phyloP scores from a whole-genome alignment of 768 basidiomycete genomes.

The Termitomyces sp. region DNA sequence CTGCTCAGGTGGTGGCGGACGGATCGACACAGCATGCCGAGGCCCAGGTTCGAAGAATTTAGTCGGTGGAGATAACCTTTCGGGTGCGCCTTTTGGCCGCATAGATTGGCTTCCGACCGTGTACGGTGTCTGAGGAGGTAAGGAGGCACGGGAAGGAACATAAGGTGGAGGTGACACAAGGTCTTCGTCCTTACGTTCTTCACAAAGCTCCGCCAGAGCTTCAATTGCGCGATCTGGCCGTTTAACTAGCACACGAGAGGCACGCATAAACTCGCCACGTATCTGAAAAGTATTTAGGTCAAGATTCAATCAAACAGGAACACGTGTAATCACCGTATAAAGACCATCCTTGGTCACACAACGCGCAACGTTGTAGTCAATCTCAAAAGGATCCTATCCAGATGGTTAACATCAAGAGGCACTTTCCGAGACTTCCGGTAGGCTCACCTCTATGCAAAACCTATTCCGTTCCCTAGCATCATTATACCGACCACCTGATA shows the following conservation, averaged over 20 bases:
- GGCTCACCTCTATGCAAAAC: constrained; percentile 87
- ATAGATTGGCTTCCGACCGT: constrained; percentile 61
- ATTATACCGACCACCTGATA: constrained; percentile 54
- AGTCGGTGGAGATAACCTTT: constrained; percentile 52
- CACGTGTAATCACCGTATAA: constrained; percentile 67
- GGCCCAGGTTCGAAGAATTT: constrained; percentile 43
- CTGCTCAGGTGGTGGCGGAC: constrained; percentile 62
- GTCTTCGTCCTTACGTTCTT: constrained; percentile 77
- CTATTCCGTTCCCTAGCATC: constrained; percentile 87
- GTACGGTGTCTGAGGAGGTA: constrained; percentile 71
- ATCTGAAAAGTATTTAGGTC: constrained; percentile 51
- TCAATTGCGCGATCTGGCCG: constrained; percentile 80
- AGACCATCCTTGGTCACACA: constrained; percentile 96
- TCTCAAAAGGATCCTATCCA: constrained; percentile 89
- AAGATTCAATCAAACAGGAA: not conserved
- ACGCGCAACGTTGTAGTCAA: constrained; percentile 93
- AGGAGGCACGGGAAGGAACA: constrained; percentile 37
- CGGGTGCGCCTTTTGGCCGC: constrained; percentile 44
- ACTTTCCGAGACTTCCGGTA: not conserved
- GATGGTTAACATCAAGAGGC: not conserved
- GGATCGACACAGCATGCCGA: constrained; percentile 30
- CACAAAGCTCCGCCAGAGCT: constrained; percentile 86
- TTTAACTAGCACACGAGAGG: constrained; percentile 75
- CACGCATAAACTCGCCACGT: constrained; percentile 98
- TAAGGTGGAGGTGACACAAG: constrained; percentile 48